phyloP scores from a whole-genome alignment of 164 flowering plant genomes.

The Echeveria elegans region DNA sequence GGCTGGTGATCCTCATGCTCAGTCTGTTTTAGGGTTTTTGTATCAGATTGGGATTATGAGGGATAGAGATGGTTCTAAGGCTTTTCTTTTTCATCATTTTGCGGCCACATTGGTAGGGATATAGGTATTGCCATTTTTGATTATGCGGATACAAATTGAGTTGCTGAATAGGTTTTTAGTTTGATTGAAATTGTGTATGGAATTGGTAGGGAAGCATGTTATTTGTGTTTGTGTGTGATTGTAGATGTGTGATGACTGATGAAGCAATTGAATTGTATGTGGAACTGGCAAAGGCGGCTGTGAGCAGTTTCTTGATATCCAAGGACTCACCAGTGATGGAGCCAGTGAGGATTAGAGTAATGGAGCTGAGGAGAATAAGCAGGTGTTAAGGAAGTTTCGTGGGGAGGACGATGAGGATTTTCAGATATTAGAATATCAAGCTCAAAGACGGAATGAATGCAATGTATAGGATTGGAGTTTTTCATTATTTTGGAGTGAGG shows the following conservation, averaged over 20 bases:
- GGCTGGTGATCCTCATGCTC: slow-evolving; percentile 56
- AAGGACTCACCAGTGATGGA: slow-evolving; percentile 82
- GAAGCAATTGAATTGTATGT: slow-evolving; percentile 86
- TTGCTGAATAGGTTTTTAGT: no score
- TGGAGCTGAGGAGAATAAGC: slow-evolving; percentile 94
- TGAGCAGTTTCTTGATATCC: slow-evolving; percentile 79
- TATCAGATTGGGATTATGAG: slow-evolving; percentile 56
- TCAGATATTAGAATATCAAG: slow-evolving; percentile 88
- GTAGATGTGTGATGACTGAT: slow-evolving; percentile 79
- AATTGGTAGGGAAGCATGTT: no score
- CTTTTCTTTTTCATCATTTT: slow-evolving; percentile 35
- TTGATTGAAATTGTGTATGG: not conserved
- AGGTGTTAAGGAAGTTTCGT: slow-evolving; percentile 25
- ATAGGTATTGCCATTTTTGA: no score
- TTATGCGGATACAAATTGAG: no score
- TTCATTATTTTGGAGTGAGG: slow-evolving; percentile 87
- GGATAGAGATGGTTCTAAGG: slow-evolving; percentile 16
- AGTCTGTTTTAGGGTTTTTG: slow-evolving; percentile 69
- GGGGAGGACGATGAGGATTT: slow-evolving; percentile 98
- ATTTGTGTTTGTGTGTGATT: slow-evolving; percentile 10
- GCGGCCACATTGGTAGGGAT: slow-evolving; percentile 71
- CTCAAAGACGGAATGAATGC: slow-evolving; percentile 85
- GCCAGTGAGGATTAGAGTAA: slow-evolving; percentile 72
- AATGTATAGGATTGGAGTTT: slow-evolving; percentile 77
- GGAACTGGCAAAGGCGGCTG: slow-evolving; percentile 79